Conservation (phyloP, 176 grass and related monocot genomes). For the Musa itinerans region DNA sequence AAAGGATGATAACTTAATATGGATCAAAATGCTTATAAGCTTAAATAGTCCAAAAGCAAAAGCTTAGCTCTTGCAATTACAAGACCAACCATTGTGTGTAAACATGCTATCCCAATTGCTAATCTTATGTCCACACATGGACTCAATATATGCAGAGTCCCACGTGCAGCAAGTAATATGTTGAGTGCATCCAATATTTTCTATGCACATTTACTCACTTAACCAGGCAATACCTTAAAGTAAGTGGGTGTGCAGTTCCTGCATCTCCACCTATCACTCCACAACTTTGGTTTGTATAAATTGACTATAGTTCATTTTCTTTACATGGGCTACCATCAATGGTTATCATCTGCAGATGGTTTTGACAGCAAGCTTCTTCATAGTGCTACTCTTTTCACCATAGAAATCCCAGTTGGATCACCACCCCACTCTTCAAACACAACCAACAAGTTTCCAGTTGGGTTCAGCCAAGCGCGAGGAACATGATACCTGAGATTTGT, state of each 20-base stretch:
- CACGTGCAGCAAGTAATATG: not conserved
- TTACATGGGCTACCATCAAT: too few species aligned
- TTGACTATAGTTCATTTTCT: too few species aligned
- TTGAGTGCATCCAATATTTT: not conserved
- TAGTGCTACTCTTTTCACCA: constrained; percentile 3
- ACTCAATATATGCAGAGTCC: too few species aligned
- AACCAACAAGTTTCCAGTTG: constrained; percentile 8
- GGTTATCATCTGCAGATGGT: not conserved
- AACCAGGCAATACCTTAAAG: not conserved
- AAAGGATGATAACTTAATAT: too few species aligned
- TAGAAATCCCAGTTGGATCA: constrained; percentile 8
- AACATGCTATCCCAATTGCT: too few species aligned
- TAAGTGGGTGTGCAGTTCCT: not conserved
- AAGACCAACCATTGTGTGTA: too few species aligned
- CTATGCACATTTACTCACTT: not conserved
- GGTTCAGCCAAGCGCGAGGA: constrained; percentile 12
- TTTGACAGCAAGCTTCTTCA: not conserved
- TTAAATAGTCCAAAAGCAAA: too few species aligned
- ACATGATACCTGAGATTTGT: constrained; percentile 18
- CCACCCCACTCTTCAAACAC: constrained; percentile 21
- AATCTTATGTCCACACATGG: too few species aligned
- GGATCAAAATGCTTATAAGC: too few species aligned
- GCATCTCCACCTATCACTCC: not conserved
- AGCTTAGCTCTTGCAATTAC: too few species aligned
- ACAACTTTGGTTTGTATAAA: too few species aligned